Base-by-base conservation (phyloP, 1,139 yeast species). In the Suhomyces taliae region DNA sequence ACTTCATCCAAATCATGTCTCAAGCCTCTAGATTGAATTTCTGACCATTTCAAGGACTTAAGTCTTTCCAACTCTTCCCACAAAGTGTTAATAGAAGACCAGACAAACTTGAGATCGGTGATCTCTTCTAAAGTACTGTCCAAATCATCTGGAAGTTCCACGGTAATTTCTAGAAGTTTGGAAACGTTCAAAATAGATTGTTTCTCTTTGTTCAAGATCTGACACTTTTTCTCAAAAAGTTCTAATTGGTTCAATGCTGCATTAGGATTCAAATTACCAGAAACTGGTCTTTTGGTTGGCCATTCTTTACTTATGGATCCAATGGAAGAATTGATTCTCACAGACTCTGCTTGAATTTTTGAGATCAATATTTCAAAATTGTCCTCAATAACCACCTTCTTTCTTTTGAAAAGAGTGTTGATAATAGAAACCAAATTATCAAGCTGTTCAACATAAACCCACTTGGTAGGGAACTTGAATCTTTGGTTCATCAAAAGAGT, bases 391-490 rank as follows among this genome's bases (percentile, higher is more conserved):
- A 70, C 56, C 2, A 54, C 52, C 5, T 63, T 57, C 52, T 79
- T 79, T 34, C 65, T 64, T 0, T 56, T 57, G 29, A 82, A 52
- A 3, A 84, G 63, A 19, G 79, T 74, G 1, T 59, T 53, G 8
- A 87, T 61, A 6, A 80, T 70, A 1, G 71, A 61, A 49, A 77
- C 61, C 45, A 79, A 81, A 47, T 70, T 74, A 27, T 81, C 84
- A 2, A 89, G 55, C 54, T 87, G 95, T 40, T 87, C 95, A 38
- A 72, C 70, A 58, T 70, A 80, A 1, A 84, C 53, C 89, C 93
- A 87, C 27, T 76, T 75, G 0, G 62, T 42, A 0, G 85, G 80
- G 46, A 82, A 76, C 36, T 71, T 72, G 55, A 69, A 76, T 38
- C 86, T 67, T 35, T 74, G 69, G 34, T 75, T 72, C 0, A 68